Evolutionary conservation across 805 yeast species (phyloP), one percentile per base, ranked within the genome.

Genomic region (Kluyveromyces aestuarii): DNA sequence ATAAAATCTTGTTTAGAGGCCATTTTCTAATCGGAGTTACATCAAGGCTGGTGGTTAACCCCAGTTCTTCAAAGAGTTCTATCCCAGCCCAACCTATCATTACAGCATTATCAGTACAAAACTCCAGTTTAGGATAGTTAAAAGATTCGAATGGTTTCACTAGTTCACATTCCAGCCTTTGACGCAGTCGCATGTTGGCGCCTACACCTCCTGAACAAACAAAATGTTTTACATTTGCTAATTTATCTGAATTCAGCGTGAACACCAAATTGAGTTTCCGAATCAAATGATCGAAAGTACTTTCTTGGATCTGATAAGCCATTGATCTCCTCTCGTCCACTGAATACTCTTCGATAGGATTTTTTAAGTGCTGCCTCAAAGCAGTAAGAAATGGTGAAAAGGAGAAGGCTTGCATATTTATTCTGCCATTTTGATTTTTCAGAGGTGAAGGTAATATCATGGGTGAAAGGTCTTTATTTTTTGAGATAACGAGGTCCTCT

Each of bases 31-130:
- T 70, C 1, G 96, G 95, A n/a, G 74, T 58, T 2, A 80, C 76
- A 10, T 67, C 73, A 40, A 85, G 57, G 6, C 73, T 75, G 0
- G 89, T 77, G 11, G 73, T 57, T 9, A 67, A 37, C 1, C 54
- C 55, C 7, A 52, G 25, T 2, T 62, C 52, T 61, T 89, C 96
- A 60, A 70, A 84, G 17, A 90, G 67, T 62, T 91, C 96, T 8
- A 91, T 87, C 0, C 97, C 99, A 0, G 98, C 96, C 81, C 95
- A 87, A 1, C 96, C 99, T 46, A 93, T 93, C 99, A 93, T 93
- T 2, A 88, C 79, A 0, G 97, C 96, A 64, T 93, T 93, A 60
- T 93, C 99, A 0, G 97, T 88, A 61, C 99, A 93, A 51, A 89
- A 69, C 1, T 73, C 66, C 2, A 81, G 70, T 18, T 78, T 80